These are phyloP conservation scores for Coemansia sp. DNA, from an alignment of 192 early-diverging fungal species.

Conservation along the genomic window DNA sequence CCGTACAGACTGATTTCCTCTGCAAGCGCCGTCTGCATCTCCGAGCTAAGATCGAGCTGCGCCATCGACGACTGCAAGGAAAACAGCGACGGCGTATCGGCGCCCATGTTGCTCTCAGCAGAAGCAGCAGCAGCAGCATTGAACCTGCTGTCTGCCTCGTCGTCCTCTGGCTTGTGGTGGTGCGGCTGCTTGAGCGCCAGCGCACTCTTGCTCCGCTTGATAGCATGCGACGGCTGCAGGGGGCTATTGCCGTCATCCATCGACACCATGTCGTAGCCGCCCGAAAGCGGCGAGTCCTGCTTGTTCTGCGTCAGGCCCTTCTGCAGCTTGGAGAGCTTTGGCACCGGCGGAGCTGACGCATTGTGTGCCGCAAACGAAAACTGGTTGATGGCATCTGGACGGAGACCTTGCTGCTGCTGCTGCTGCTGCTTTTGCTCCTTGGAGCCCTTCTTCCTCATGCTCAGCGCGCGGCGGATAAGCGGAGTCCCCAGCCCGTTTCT, in stretches of 20 bases:
- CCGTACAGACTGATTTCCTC: constrained; percentile 23
- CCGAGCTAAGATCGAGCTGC: constrained; percentile 16
- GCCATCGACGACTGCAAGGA: not conserved
- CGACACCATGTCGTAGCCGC: constrained; percentile 1
- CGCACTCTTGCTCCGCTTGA: constrained; percentile 32
- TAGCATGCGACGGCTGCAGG: not conserved
- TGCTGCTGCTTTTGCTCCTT: constrained; percentile 4
- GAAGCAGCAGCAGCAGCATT: no score
- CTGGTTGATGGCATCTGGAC: not conserved
- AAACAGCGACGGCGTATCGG: constrained; percentile 4
- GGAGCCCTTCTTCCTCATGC: constrained; percentile 33
- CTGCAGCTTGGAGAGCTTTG: not conserved
- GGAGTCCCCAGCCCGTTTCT: constrained; percentile 31
- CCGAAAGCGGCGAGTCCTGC: constrained; percentile 3
- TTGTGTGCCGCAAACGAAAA: not conserved
- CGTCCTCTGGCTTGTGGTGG: no score
- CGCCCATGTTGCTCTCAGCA: not conserved
- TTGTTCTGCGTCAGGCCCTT: not conserved
- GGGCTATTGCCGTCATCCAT: not conserved
- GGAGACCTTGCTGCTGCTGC: not conserved
- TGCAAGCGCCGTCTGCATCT: constrained; percentile 25
- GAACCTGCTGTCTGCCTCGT: not conserved
- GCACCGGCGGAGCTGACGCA: not conserved
- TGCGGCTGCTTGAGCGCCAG: constrained; percentile 8
- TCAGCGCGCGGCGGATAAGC: constrained; percentile 41